Percentiles rank a stretch among this genome's conserved stretches.
Conservation (phyloP, 208 protist species). For the Wallacemonas collosoma region DNA sequence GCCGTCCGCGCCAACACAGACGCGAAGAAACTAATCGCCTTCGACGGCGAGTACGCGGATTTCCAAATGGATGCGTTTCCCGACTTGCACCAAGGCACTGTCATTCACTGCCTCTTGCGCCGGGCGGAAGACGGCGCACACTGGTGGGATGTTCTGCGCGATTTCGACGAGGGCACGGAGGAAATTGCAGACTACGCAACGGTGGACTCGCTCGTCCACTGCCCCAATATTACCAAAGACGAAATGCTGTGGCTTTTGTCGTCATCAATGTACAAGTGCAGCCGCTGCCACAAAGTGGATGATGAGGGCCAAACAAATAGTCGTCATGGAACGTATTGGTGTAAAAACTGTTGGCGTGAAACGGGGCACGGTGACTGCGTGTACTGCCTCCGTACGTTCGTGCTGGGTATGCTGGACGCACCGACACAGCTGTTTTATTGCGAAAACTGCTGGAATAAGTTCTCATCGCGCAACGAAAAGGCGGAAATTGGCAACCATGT, state of each 20-base stretch:
- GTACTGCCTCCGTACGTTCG: constrained; percentile 66
- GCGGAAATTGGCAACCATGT: constrained; percentile 77
- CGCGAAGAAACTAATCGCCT: constrained; percentile 39
- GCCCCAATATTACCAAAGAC: constrained; percentile 58
- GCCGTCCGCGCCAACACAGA: constrained; percentile 35
- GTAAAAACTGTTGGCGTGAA: constrained; percentile 78
- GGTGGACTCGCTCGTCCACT: constrained; percentile 73
- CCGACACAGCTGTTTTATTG: constrained; percentile 79
- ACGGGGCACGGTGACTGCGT: constrained; percentile 85
- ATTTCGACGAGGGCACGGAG: constrained; percentile 30
- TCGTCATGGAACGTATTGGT: constrained; percentile 74
- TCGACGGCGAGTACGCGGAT: constrained; percentile 75
- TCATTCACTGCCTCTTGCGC: constrained; percentile 71
- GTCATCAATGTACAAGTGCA: constrained; percentile 64
- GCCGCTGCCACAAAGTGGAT: constrained; percentile 75
- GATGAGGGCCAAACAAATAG: constrained; percentile 62
- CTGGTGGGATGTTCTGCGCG: constrained; percentile 85
- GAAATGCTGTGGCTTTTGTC: constrained; percentile 80
- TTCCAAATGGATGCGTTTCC: constrained; percentile 51
- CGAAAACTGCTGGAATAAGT: constrained; percentile 76
- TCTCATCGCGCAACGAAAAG: constrained; percentile 60
- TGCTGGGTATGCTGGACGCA: constrained; percentile 61
- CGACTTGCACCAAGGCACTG: constrained; percentile 35
- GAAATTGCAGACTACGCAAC: constrained; percentile 35
- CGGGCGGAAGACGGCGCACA: constrained; percentile 72